Evolutionary conservation across 192 early-diverging fungal genomes (phyloP).

Genomic region (Backusella psychrophila): DNA sequence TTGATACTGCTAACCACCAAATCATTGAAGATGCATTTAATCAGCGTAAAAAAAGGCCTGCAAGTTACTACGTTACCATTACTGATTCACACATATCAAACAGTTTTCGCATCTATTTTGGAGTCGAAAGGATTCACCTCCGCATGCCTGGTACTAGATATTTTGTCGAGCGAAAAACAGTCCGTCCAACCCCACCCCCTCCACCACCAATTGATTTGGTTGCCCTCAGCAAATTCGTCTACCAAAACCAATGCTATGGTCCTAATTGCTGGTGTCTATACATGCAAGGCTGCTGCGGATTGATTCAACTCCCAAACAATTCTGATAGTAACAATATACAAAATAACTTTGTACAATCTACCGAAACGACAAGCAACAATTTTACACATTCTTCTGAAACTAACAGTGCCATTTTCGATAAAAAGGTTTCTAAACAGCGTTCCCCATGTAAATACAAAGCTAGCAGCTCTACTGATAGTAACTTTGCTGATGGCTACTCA

Average conservation of each 20-base stretch:
- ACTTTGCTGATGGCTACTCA: background rate
- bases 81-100: constrained; percentile 19
- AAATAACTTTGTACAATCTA: background rate
- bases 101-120: constrained; percentile 25
- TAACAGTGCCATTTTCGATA: background rate
- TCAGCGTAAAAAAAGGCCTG: background rate
- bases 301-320: background rate
- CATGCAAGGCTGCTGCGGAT: background rate
- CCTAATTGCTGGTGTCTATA: background rate
- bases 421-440: background rate
- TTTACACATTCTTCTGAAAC: background rate
- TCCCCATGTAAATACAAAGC: background rate
- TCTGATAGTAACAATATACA: background rate
- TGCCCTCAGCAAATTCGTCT: background rate
- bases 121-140: constrained; percentile 28
- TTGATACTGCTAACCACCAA: constrained; percentile 24
- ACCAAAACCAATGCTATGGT: background rate
- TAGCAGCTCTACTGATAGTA: background rate
- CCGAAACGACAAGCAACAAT: background rate
- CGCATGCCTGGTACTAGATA: constrained; percentile 40
- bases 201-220: background rate
- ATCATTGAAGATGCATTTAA: constrained; percentile 26
- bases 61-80: constrained; percentile 29
- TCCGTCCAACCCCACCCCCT: background rate
- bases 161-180: constrained; percentile 18